Conservation (phyloP, 2,329 filamentous ascomycete genomes). For the Fusarium sp. region DNA sequence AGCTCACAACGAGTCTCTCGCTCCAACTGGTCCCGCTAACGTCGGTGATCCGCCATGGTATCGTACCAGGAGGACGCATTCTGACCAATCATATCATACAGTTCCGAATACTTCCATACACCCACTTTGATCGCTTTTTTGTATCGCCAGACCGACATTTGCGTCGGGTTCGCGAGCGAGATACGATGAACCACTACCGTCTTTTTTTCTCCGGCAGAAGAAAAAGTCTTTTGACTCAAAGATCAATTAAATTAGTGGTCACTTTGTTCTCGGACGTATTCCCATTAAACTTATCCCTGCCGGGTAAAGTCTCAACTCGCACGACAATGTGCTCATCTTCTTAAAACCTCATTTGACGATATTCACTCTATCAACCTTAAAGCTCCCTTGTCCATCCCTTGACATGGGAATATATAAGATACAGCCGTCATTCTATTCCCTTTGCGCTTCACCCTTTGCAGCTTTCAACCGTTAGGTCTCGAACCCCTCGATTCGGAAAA, state of each 20-base stretch:
- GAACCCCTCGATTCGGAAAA: slow-evolving; percentile 23
- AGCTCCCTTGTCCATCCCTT: slow-evolving; percentile 17
- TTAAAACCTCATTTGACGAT: slow-evolving; percentile 11
- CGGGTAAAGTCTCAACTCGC: slow-evolving; percentile 10
- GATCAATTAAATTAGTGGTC: background rate
- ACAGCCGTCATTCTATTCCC: slow-evolving; percentile 20
- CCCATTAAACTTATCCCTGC: slow-evolving; percentile 1
- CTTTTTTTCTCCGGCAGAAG: slow-evolving; percentile 13
- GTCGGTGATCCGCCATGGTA: slow-evolving; percentile 43
- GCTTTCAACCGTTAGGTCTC: slow-evolving; percentile 15
- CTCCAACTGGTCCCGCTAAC: slow-evolving; percentile 40
- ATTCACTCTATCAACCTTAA: background rate
- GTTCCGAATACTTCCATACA: slow-evolving; percentile 30
- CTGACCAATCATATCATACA: slow-evolving; percentile 39
- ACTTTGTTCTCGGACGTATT: slow-evolving; percentile 26
- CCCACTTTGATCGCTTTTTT: slow-evolving; percentile 30
- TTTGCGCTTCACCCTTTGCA: slow-evolving; percentile 32
- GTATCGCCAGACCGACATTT: slow-evolving; percentile 44
- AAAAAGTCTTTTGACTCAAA: slow-evolving; percentile 4
- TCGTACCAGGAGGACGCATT: slow-evolving; percentile 33
- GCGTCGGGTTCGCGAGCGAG: slow-evolving; percentile 16
- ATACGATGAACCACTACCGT: slow-evolving; percentile 19
- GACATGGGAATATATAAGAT: slow-evolving; percentile 43
- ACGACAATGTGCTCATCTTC: slow-evolving; percentile 15
- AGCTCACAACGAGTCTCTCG: slow-evolving; percentile 25